Evolutionary conservation across 148 eudicot species (phyloP).

Genomic region (Dianthus caryophyllus): DNA sequence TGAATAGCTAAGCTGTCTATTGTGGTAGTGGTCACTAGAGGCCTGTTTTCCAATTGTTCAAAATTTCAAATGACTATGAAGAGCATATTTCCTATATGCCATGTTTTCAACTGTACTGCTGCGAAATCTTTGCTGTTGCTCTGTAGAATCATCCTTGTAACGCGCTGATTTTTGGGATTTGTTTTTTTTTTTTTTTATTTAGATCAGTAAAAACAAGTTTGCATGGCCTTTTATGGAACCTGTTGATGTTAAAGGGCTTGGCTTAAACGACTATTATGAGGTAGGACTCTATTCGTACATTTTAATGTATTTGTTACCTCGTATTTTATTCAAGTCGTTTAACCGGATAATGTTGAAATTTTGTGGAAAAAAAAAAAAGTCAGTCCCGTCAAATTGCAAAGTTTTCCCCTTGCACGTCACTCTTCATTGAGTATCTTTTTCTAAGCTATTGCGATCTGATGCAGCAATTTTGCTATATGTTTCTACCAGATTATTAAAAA

Average conservation of each 20-base stretch:
- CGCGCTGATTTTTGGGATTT: neutral
- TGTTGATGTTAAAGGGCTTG: slow-evolving; percentile 78
- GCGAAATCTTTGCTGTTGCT: neutral
- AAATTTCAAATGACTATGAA: neutral
- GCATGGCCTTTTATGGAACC: slow-evolving; percentile 93
- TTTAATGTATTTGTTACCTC: neutral
- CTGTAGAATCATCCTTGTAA: neutral
- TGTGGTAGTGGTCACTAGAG: no score
- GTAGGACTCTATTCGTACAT: slow-evolving; percentile 25
- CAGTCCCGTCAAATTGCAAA: neutral
- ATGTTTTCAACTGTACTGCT: neutral
- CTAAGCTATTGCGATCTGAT: neutral
- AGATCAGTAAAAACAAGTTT: slow-evolving; percentile 81
- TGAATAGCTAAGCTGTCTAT: no score
- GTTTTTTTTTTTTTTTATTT: slow-evolving; percentile 13
- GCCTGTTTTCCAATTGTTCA: no score
- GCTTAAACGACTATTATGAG: slow-evolving; percentile 76
- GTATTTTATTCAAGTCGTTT: neutral
- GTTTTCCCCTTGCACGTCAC: neutral
- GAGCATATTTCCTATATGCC: neutral
- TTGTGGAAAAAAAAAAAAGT: neutral
- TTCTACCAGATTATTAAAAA: slow-evolving; percentile 63
- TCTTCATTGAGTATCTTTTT: neutral
- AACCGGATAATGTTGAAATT: neutral
- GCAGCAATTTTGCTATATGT: slow-evolving; percentile 19